phyloP scores from a whole-genome alignment of 2,329 filamentous ascomycete genomes.

The Huntiella moniliformis region DNA sequence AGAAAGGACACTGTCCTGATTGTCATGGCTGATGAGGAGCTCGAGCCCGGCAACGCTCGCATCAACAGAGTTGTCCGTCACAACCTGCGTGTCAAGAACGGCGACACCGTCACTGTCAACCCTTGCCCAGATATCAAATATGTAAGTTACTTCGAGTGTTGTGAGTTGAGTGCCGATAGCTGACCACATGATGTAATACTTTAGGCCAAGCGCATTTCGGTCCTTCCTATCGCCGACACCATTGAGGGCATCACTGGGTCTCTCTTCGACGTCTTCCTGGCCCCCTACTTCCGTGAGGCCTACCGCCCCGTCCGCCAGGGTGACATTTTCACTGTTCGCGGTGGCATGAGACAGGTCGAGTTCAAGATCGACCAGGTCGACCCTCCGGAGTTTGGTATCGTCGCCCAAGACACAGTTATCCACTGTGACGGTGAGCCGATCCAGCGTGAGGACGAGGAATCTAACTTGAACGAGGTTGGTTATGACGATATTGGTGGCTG shows the following conservation, averaged over 20 bases:
- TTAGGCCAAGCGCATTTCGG: constrained; percentile 94
- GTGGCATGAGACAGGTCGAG: constrained; percentile 97
- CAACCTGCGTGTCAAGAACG: constrained; percentile 96
- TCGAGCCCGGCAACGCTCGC: constrained; percentile 89
- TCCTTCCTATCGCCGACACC: constrained; percentile 94
- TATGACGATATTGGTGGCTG: constrained; percentile 99
- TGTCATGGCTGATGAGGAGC: constrained; percentile 89
- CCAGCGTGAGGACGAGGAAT: constrained; percentile 96
- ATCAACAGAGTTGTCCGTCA: constrained; percentile 98
- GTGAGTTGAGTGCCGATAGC: neutral
- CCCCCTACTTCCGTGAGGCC: constrained; percentile 97
- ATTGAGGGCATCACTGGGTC: constrained; percentile 95
- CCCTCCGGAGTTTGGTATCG: constrained; percentile 94
- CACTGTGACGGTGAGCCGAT: constrained; percentile 93
- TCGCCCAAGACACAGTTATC: constrained; percentile 95
- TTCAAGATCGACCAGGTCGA: constrained; percentile 99
- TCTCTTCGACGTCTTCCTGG: constrained; percentile 96
- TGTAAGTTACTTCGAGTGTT: constrained; percentile 34
- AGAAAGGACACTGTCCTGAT: constrained; percentile 97
- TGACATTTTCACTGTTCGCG: constrained; percentile 90
- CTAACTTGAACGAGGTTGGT: constrained; percentile 95
- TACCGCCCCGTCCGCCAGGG: constrained; percentile 95
- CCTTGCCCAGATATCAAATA: constrained; percentile 99
- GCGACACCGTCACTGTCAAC: constrained; percentile 92
- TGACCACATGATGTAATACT: neutral